Conservation (phyloP, 2,329 filamentous ascomycete genomes). For the Rhexocercosporidium sp. region DNA sequence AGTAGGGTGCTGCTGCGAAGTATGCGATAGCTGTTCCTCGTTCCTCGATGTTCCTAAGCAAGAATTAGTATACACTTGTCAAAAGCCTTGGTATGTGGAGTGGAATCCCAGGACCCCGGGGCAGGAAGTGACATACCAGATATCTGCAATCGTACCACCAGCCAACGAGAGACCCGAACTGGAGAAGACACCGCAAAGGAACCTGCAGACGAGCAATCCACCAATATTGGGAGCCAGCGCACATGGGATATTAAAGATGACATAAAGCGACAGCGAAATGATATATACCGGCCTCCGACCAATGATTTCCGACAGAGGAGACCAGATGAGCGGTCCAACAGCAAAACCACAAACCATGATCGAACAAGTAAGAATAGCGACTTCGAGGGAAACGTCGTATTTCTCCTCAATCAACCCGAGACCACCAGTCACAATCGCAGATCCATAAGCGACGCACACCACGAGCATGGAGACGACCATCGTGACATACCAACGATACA, state of each 20-base stretch:
- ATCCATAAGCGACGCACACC: conserved; percentile 9
- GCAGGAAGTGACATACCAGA: conserved; percentile 16
- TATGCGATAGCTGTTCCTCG: background rate
- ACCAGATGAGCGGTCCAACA: conserved; percentile 60
- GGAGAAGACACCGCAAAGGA: conserved; percentile 54
- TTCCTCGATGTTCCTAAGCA: background rate
- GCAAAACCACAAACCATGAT: conserved; percentile 60
- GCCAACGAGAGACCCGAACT: conserved; percentile 55
- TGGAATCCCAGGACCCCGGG: no score
- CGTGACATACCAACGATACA: conserved; percentile 11
- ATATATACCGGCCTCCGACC: background rate
- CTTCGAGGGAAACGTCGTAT: conserved; percentile 14
- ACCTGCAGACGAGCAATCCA: conserved; percentile 50
- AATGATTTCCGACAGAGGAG: conserved; percentile 52
- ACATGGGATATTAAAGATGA: conserved; percentile 63
- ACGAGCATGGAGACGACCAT: conserved; percentile 1
- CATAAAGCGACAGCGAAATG: background rate
- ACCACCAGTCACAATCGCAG: conserved; percentile 7
- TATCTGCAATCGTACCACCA: conserved; percentile 50
- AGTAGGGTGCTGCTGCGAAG: background rate
- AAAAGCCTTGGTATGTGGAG: no score
- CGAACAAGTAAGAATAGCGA: conserved; percentile 14
- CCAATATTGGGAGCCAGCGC: conserved; percentile 41
- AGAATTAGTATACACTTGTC: no score
- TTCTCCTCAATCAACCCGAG: conserved; percentile 8